phyloP scores from a whole-genome alignment of 2,329 filamentous ascomycete genomes.

The Epichloe coenophiala region DNA sequence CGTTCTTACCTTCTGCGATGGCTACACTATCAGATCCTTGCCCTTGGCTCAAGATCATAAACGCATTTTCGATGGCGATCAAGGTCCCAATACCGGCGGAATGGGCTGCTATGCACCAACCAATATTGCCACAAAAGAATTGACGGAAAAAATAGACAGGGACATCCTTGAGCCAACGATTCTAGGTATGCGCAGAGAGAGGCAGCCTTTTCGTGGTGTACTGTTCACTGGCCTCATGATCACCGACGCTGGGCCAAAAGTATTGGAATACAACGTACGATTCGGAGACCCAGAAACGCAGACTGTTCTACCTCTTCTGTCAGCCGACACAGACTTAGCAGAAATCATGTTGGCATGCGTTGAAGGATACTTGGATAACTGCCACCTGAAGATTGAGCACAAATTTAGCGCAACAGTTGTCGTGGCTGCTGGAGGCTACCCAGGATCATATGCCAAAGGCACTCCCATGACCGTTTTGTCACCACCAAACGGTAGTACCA shows the following conservation, averaged over 20 bases:
- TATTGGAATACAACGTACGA: constrained; percentile 85
- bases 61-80: constrained; percentile 79
- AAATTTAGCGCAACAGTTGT: constrained; percentile 83
- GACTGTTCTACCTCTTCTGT: constrained; percentile 68
- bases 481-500: constrained; percentile 37
- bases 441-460: constrained; percentile 72
- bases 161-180: constrained; percentile 84
- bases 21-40: constrained; percentile 67
- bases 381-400: constrained; percentile 52
- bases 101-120: constrained; percentile 98
- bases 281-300: constrained; percentile 91
- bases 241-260: constrained; percentile 64
- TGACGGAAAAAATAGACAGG: constrained; percentile 64
- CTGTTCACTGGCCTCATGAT: constrained; percentile 93
- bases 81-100: constrained; percentile 86
- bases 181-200: constrained; percentile 73
- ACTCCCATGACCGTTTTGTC: constrained; percentile 39
- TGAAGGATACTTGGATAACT: constrained; percentile 56
- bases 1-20: constrained; percentile 84
- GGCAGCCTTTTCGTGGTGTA: constrained; percentile 58
- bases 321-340: constrained; percentile 67
- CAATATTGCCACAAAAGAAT: constrained; percentile 57
- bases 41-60: constrained; percentile 96
- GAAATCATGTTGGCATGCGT: constrained; percentile 80
- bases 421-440: constrained; percentile 86